Evolutionary conservation across 2,329 filamentous ascomycete species (phyloP).

Genomic region (Seiridium cupressi): DNA sequence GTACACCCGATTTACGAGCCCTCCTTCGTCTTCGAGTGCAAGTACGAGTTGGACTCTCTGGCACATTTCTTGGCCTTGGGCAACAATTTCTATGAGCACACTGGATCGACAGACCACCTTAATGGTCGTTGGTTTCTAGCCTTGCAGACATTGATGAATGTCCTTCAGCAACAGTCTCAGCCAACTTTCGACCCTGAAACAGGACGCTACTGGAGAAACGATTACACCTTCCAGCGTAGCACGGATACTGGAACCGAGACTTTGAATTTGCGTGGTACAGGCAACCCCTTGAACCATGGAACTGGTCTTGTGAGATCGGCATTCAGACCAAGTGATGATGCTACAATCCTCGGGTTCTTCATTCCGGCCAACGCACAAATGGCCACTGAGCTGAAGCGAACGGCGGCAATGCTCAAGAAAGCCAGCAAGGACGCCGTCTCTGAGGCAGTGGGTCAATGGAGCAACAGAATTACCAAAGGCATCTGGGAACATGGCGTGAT

Average conservation of each 20-base stretch:
- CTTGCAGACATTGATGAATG: constrained; percentile 68
- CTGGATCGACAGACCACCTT: constrained; percentile 74
- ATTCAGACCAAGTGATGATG: constrained; percentile 93
- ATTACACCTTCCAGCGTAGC: constrained; percentile 82
- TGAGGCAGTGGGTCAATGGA: constrained; percentile 56
- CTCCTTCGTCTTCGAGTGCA: constrained; percentile 90
- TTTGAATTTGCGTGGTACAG: constrained; percentile 74
- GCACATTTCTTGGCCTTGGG: constrained; percentile 84
- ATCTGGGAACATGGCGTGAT: constrained; percentile 85
- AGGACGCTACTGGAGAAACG: constrained; percentile 64
- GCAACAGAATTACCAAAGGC: constrained; percentile 66
- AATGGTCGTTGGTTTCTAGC: constrained; percentile 77
- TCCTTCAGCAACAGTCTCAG: constrained; percentile 75
- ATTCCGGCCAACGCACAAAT: constrained; percentile 98
- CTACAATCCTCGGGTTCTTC: constrained; percentile 90
- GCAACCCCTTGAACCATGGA: constrained; percentile 84
- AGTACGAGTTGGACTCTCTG: constrained; percentile 95
- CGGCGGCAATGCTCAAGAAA: constrained; percentile 65
- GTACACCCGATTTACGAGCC: constrained; percentile 89
- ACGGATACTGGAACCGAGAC: constrained; percentile 89
- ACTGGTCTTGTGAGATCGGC: constrained; percentile 88
- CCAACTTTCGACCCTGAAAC: constrained; percentile 75
- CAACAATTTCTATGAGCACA: constrained; percentile 84
- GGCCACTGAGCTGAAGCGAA: constrained; percentile 78
- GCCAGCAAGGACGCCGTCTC: constrained; percentile 54